phyloP scores from a whole-genome alignment of 225 moss, liverwort and hornwort genomes.

The Physcomitrium patens region DNA sequence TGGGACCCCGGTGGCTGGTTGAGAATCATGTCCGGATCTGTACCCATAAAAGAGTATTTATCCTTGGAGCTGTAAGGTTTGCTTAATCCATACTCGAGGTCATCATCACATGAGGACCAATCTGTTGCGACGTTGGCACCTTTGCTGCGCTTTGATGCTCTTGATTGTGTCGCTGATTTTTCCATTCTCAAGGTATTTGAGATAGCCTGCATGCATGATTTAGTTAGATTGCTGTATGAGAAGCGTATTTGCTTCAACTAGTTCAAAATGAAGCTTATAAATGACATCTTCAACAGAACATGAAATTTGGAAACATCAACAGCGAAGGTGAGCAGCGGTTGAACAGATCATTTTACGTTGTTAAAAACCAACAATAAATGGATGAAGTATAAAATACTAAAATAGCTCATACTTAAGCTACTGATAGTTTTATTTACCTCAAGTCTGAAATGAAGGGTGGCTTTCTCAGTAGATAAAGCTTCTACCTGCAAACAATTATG shows the following conservation, averaged over 20 bases:
- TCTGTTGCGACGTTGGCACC: slow-evolving; percentile 43
- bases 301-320: neutral
- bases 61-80: slow-evolving; percentile 81
- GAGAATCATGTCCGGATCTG: slow-evolving; percentile 46
- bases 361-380: neutral
- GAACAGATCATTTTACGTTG: neutral
- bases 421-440: slow-evolving; percentile 47
- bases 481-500: slow-evolving; percentile 55
- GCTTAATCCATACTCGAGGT: slow-evolving; percentile 67
- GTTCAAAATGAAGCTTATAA: neutral
- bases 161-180: slow-evolving; percentile 61
- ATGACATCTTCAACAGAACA: neutral
- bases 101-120: slow-evolving; percentile 67
- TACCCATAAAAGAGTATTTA: slow-evolving; percentile 46
- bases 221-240: neutral
- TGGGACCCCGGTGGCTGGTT: slow-evolving; percentile 46
- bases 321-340: neutral
- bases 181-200: slow-evolving; percentile 74
- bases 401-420: neutral
- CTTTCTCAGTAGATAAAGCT: slow-evolving; percentile 81
- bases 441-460: slow-evolving; percentile 80
- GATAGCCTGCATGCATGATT: slow-evolving; percentile 53
- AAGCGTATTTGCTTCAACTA: neutral
- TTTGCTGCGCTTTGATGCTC: slow-evolving; percentile 74
- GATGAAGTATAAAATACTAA: neutral